Evolutionary conservation across 805 yeast genomes (phyloP).

Genomic region (Myxozyma monticola): DNA sequence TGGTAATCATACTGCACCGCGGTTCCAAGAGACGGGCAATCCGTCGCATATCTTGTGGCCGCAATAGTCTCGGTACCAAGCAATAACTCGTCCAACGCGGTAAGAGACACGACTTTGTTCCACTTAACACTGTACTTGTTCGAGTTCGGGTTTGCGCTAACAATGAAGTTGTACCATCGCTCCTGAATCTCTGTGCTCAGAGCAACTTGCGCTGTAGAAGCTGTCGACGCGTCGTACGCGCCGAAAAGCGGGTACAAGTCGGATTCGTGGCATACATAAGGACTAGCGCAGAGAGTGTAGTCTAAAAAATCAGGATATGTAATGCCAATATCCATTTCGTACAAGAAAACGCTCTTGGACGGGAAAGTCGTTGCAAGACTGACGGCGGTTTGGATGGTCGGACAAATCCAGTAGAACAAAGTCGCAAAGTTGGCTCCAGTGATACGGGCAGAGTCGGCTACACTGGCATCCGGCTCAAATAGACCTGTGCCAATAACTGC

Average conservation of each 20-base stretch:
- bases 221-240: constrained; percentile 28
- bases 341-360: constrained; percentile 29
- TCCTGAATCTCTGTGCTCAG: constrained; percentile 32
- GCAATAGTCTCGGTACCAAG: constrained; percentile 11
- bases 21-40: constrained; percentile 17
- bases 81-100: constrained; percentile 7
- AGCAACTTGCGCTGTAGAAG: constrained; percentile 23
- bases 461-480: constrained; percentile 8
- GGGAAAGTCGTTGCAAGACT: constrained; percentile 11
- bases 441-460: constrained; percentile 16
- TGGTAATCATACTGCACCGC: constrained; percentile 22
- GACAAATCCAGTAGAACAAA: constrained; percentile 33
- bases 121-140: constrained; percentile 16
- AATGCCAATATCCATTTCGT: constrained; percentile 35
- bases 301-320: constrained; percentile 28
- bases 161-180: constrained; percentile 36
- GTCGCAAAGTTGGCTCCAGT: constrained; percentile 28
- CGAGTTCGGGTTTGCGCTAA: constrained; percentile 33
- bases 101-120: constrained; percentile 17
- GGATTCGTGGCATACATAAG: constrained; percentile 37
- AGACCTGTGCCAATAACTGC: constrained; percentile 8
- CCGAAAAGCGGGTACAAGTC: constrained; percentile 37
- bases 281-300: constrained; percentile 26
- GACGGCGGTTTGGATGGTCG: constrained; percentile 29
- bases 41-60: neutral